Conservation (phyloP, 805 yeast species). For the Saturnispora galanensis region DNA sequence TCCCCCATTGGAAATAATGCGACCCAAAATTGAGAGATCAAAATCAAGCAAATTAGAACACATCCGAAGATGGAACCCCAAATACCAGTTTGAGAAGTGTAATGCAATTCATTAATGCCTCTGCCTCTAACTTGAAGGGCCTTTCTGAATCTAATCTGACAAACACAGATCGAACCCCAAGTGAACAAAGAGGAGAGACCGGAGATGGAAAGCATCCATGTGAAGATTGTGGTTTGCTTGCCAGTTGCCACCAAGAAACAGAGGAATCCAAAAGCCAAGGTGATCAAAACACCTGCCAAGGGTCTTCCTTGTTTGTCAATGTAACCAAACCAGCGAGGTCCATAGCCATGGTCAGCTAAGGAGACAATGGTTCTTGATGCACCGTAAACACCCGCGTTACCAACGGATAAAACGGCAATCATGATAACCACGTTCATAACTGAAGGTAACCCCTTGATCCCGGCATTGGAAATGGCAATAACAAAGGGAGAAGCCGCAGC, state of each 20-base stretch:
- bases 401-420: slow-evolving; percentile 64
- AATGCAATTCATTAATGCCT: slow-evolving; percentile 56
- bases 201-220: slow-evolving; percentile 65
- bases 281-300: slow-evolving; percentile 47
- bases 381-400: slow-evolving; percentile 65
- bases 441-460: slow-evolving; percentile 57
- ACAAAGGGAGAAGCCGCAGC: slow-evolving; percentile 68
- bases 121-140: slow-evolving; percentile 61
- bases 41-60: slow-evolving; percentile 45
- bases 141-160: slow-evolving; percentile 61
- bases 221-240: slow-evolving; percentile 47
- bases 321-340: slow-evolving; percentile 52
- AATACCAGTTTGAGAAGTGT: slow-evolving; percentile 57
- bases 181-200: slow-evolving; percentile 68
- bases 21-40: slow-evolving; percentile 74
- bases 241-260: slow-evolving; percentile 56
- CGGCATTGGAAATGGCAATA: slow-evolving; percentile 53
- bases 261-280: slow-evolving; percentile 44
- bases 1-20: slow-evolving; percentile 55
- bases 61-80: slow-evolving; percentile 59
- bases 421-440: slow-evolving; percentile 68
- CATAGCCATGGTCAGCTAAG: slow-evolving; percentile 60
- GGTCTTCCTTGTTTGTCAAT: slow-evolving; percentile 77
- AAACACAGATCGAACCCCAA: slow-evolving; percentile 66
- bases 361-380: slow-evolving; percentile 62